Conservation (phyloP, 2,329 filamentous ascomycete genomes). For the Coniochaeta prunicola region DNA sequence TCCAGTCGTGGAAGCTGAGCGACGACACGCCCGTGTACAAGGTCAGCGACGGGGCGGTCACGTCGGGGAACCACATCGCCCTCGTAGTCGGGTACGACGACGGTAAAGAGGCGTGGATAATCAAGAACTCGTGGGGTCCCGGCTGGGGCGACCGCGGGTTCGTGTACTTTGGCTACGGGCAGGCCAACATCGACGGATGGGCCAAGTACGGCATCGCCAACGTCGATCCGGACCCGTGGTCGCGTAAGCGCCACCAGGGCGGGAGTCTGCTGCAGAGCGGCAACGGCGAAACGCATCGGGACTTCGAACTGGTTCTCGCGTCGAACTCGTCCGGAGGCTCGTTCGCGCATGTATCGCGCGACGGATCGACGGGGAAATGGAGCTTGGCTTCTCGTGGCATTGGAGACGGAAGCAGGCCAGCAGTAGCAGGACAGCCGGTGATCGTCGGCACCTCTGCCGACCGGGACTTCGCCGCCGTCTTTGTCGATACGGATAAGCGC, state of each 20-base stretch:
- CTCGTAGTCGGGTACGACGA: conserved; percentile 13
- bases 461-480: conserved; percentile 11
- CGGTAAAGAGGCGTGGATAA: conserved; percentile 10
- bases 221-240: conserved; percentile 14
- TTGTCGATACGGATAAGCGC: not conserved
- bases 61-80: conserved; percentile 11
- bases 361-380: conserved; percentile 7
- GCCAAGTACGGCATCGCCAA: conserved; percentile 12
- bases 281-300: conserved; percentile 11
- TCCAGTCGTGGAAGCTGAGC: conserved; percentile 7
- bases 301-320: conserved; percentile 11
- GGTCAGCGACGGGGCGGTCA: conserved; percentile 5
- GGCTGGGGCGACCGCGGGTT: conserved; percentile 11
- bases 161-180: conserved; percentile 12
- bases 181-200: conserved; percentile 13
- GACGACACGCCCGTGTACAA: conserved; percentile 4
- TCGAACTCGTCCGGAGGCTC: not conserved
- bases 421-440: conserved; percentile 8
- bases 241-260: conserved; percentile 10
- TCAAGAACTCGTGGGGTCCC: conserved; percentile 15
- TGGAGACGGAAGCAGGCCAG: not conserved
- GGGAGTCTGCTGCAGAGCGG: conserved; percentile 13
- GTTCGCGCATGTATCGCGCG: conserved; percentile 7
- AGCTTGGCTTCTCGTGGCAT: not conserved
- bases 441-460: conserved; percentile 13